phyloP scores from a whole-genome alignment of 2,329 filamentous ascomycete genomes.

The Ophiosphaerella korrae region DNA sequence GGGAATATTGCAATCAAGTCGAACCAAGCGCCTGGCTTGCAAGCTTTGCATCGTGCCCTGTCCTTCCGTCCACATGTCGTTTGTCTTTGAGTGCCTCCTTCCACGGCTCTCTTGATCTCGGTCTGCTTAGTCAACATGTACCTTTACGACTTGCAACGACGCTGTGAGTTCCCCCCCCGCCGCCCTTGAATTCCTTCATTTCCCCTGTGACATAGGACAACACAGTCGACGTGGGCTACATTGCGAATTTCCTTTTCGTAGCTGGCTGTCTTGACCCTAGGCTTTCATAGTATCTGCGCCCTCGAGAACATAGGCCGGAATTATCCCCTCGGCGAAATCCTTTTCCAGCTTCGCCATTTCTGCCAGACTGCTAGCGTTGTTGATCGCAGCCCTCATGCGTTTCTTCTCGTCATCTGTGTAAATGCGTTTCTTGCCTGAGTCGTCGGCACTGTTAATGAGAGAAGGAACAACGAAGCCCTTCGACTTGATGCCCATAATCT shows the following conservation, averaged over 20 bases:
- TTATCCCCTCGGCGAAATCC: slow-evolving; percentile 83
- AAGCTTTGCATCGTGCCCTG: not conserved
- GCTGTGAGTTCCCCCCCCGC: no score
- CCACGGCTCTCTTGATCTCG: not conserved
- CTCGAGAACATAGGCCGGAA: slow-evolving; percentile 60
- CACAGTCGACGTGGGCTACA: no score
- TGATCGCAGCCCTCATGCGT: slow-evolving; percentile 83
- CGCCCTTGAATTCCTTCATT: not conserved
- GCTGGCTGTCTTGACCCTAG: slow-evolving; percentile 10
- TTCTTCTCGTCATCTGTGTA: slow-evolving; percentile 87
- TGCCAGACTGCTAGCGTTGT: slow-evolving; percentile 83
- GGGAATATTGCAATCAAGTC: slow-evolving; percentile 1
- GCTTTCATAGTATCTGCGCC: slow-evolving; percentile 38
- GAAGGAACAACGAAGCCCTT: slow-evolving; percentile 68
- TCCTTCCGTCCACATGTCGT: not conserved
- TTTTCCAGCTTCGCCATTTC: slow-evolving; percentile 92
- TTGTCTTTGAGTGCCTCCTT: no score
- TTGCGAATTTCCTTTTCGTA: no score
- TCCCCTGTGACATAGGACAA: not conserved
- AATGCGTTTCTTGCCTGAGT: slow-evolving; percentile 64
- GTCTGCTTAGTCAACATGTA: not conserved
- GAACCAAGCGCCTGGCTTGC: not conserved
- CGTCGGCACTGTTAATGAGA: slow-evolving; percentile 39
- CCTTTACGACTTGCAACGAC: no score
- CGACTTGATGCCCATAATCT: slow-evolving; percentile 84